phyloP scores from a whole-genome alignment of 768 basidiomycete genomes.

The Coprinellus micaceus region DNA sequence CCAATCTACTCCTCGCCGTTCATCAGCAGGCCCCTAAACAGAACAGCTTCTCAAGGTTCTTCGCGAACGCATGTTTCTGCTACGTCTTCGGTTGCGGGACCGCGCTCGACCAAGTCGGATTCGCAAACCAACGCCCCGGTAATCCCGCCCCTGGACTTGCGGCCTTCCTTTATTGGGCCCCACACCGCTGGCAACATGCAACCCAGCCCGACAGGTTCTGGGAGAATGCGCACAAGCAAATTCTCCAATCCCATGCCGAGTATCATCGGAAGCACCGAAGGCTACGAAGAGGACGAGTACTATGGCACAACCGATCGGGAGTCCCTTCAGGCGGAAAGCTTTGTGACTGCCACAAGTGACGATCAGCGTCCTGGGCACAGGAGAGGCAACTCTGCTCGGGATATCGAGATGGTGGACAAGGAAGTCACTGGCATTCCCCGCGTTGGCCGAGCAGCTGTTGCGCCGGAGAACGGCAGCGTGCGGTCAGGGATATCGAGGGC shows the following conservation, averaged over 20 bases:
- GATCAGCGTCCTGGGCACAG: conserved; percentile 3
- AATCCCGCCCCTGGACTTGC: conserved; percentile 59
- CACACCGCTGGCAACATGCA: conserved; percentile 14
- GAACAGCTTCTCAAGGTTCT: conserved; percentile 62
- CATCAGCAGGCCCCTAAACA: conserved; percentile 60
- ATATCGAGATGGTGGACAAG: background rate
- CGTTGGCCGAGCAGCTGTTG: background rate
- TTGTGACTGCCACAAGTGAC: conserved; percentile 44
- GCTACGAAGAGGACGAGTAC: conserved; percentile 17
- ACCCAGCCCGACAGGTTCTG: conserved; percentile 24
- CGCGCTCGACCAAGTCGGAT: background rate
- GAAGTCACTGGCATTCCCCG: no score
- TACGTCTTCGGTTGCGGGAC: background rate
- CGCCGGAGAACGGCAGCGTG: no score
- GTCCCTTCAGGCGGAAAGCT: conserved; percentile 55
- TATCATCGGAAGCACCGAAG: conserved; percentile 39
- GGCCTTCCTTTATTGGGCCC: conserved; percentile 48
- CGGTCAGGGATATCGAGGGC: conserved; percentile 2
- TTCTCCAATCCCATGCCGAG: conserved; percentile 33
- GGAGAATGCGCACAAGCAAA: conserved; percentile 26
- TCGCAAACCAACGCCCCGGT: conserved; percentile 30
- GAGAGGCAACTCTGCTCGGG: background rate
- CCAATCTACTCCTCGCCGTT: conserved; percentile 49
- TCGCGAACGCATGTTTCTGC: conserved; percentile 44
- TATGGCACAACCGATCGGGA: conserved; percentile 12